Conservation (phyloP, 352 stramenopile genomes). For the Phytophthora macrochlamydospora region DNA sequence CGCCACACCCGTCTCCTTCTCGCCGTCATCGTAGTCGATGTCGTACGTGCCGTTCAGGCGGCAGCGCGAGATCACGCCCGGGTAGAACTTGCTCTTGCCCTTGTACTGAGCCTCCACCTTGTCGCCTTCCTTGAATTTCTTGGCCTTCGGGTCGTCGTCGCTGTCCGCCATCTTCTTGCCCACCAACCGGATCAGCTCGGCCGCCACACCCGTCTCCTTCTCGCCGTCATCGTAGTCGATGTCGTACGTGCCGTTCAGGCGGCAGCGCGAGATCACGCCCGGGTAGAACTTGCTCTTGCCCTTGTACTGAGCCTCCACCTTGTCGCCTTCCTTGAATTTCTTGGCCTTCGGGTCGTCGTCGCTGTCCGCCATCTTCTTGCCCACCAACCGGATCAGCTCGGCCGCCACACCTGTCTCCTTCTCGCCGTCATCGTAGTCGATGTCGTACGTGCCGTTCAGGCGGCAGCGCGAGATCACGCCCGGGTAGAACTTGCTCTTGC, state of each 20-base stretch:
- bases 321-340: slow-evolving; percentile 22
- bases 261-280: slow-evolving; percentile 17
- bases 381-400: slow-evolving; percentile 14
- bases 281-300: slow-evolving; percentile 22
- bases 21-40: slow-evolving; percentile 20
- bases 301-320: slow-evolving; percentile 23
- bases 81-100: slow-evolving; percentile 22
- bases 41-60: slow-evolving; percentile 21
- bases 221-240: slow-evolving; percentile 22
- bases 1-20: slow-evolving; percentile 22
- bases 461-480: slow-evolving; percentile 19
- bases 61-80: slow-evolving; percentile 18
- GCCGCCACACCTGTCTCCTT: slow-evolving; percentile 21
- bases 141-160: slow-evolving; percentile 17
- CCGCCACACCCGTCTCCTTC: slow-evolving; percentile 22
- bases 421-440: slow-evolving; percentile 21
- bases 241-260: slow-evolving; percentile 20
- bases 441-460: slow-evolving; percentile 21
- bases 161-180: slow-evolving; percentile 15
- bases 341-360: slow-evolving; percentile 18
- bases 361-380: slow-evolving; percentile 16
- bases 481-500: slow-evolving; percentile 22
- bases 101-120: slow-evolving; percentile 24
- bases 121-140: slow-evolving; percentile 22
- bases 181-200: slow-evolving; percentile 14